phyloP scores from a whole-genome alignment of 108 stramenopile species.

The Craspedostauros australis region DNA sequence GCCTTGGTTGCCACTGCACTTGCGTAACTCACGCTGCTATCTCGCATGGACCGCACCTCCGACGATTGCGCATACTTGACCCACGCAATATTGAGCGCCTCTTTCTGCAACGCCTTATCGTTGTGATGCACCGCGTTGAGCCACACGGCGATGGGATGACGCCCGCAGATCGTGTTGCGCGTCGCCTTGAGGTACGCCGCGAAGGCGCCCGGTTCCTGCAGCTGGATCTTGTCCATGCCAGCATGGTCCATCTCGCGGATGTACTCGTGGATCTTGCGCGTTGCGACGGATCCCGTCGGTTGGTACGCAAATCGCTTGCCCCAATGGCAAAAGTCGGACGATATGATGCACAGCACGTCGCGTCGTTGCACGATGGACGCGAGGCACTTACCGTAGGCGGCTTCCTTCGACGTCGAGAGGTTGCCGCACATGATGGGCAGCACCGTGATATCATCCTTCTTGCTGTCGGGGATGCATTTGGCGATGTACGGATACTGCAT shows the following conservation, averaged over 20 bases:
- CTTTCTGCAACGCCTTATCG: constrained; percentile 5
- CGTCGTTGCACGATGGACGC: constrained; percentile 46
- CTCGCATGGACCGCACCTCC: constrained; percentile 38
- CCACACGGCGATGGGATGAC: constrained; percentile 77
- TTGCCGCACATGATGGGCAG: constrained; percentile 82
- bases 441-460: constrained; percentile 27
- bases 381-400: constrained; percentile 46
- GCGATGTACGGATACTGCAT: constrained; percentile 86
- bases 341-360: constrained; percentile 56
- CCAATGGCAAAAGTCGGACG: constrained; percentile 84
- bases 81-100: constrained; percentile 55
- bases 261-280: constrained; percentile 21
- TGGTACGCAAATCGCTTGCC: constrained; percentile 37
- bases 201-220: constrained; percentile 80
- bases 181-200: constrained; percentile 70
- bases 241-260: constrained; percentile 67
- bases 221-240: constrained; percentile 70
- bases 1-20: constrained; percentile 70
- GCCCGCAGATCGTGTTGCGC: constrained; percentile 80
- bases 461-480: constrained; percentile 37
- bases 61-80: constrained; percentile 72
- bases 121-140: constrained; percentile 40
- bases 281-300: constrained; percentile 10
- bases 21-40: constrained; percentile 84
- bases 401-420: constrained; percentile 38